A percentile compares a stretch with the other conserved stretches of the same genome.
Evolutionary conservation across 202 grass and related monocot species (phyloP).

Genomic region (Dendrocalamus latiflorus): DNA sequence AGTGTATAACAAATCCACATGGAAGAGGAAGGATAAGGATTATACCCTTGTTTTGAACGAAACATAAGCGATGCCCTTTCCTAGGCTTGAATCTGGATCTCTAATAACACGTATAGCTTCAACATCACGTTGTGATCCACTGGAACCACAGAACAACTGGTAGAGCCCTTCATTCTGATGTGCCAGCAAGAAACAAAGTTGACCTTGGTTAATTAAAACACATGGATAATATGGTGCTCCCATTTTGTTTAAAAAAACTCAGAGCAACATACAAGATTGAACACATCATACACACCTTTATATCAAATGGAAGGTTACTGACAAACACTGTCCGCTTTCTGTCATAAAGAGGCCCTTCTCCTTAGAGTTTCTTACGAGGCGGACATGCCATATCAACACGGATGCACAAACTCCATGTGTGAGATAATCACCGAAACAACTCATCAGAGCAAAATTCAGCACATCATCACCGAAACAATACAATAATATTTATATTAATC

Average conservation of each 20-base stretch:
- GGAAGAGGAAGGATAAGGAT: conserved; percentile 13
- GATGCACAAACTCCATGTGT: not conserved
- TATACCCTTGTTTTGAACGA: conserved; percentile 95
- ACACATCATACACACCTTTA: too few relatives aligned
- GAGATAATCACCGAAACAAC: not conserved
- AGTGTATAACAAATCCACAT: not conserved
- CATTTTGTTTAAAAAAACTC: too few relatives aligned
- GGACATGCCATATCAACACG: too few relatives aligned
- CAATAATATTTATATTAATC: too few relatives aligned
- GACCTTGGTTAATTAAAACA: not conserved
- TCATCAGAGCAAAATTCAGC: not conserved
- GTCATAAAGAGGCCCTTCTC: too few relatives aligned
- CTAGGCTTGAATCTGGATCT: conserved; percentile 75
- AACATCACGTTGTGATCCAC: conserved; percentile 53
- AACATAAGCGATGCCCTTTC: conserved; percentile 92
- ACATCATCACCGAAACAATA: not conserved
- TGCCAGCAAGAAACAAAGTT: conserved; percentile 17
- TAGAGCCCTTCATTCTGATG: conserved; percentile 95
- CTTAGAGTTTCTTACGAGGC: too few relatives aligned
- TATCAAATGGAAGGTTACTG: too few relatives aligned
- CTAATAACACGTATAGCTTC: conserved; percentile 90
- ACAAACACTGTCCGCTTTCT: too few relatives aligned
- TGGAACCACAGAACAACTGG: conserved; percentile 62
- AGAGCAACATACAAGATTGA: too few relatives aligned
- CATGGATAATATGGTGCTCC: too few relatives aligned